Evolutionary conservation across 2,329 filamentous ascomycete species (phyloP).

Genomic region (Purpureocillium takamizusanense): DNA sequence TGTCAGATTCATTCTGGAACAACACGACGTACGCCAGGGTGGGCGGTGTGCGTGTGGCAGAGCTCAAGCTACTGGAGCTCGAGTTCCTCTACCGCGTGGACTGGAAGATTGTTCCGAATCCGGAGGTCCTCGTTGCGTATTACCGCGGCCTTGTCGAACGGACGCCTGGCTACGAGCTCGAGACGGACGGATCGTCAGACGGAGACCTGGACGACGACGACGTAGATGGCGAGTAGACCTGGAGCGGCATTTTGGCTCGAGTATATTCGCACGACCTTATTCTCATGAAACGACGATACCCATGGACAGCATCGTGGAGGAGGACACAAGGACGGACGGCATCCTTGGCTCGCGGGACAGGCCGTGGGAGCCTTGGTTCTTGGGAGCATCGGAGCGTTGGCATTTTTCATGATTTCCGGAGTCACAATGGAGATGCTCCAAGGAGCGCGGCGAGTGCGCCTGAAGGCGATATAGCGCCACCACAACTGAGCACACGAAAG

Average conservation of each 20-base stretch:
- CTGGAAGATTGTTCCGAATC: conserved; percentile 94
- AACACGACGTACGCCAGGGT: conserved; percentile 94
- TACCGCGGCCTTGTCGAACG: conserved; percentile 77
- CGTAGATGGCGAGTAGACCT: conserved; percentile 20
- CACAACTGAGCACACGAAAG: not conserved
- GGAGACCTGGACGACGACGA: conserved; percentile 23
- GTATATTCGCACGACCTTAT: no score
- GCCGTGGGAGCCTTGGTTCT: no score
- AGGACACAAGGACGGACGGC: not conserved
- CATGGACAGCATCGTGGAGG: not conserved
- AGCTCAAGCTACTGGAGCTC: conserved; percentile 83
- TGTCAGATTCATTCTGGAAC: conserved; percentile 97
- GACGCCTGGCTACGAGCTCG: conserved; percentile 45
- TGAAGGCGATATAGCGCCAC: no score
- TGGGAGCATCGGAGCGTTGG: not conserved
- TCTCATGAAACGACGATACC: conserved; percentile 6
- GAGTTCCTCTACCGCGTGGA: conserved; percentile 89
- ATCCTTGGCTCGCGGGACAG: no score
- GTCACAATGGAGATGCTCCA: not conserved
- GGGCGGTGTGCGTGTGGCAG: conserved; percentile 81
- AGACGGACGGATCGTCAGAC: conserved; percentile 23
- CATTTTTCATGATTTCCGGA: not conserved
- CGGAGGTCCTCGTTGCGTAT: conserved; percentile 87
- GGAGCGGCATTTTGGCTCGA: conserved; percentile 8
- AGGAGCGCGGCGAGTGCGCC: not conserved